Percentiles rank a stretch among this genome's conserved stretches.
Evolutionary conservation across 371 early-diverging fungal species (phyloP).

Genomic region (Mucor racemosus): DNA sequence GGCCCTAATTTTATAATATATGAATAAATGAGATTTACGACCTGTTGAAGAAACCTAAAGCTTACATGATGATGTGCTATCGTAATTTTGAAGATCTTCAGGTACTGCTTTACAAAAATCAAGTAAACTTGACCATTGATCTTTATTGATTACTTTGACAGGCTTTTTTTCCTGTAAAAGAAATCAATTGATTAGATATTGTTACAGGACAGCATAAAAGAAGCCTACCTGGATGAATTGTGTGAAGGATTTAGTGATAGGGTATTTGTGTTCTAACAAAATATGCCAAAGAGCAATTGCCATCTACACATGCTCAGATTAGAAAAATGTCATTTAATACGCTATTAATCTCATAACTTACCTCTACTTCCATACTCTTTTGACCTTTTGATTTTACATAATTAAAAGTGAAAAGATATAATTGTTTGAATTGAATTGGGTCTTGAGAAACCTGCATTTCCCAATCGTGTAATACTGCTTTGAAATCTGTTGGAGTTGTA

Average conservation of each 20-base stretch:
- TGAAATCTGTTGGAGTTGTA: background rate
- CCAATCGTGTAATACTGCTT: constrained; percentile 3
- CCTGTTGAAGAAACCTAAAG: background rate
- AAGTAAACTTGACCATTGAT: constrained; percentile 50
- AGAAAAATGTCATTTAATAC: no score
- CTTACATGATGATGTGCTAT: constrained; percentile 48
- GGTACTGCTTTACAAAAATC: constrained; percentile 44
- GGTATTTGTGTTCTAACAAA: constrained; percentile 29
- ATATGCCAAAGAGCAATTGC: constrained; percentile 46
- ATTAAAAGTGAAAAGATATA: constrained; percentile 41
- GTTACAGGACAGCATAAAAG: background rate
- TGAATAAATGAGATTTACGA: background rate
- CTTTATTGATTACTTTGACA: constrained; percentile 51
- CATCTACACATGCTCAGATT: constrained; percentile 20
- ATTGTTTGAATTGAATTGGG: constrained; percentile 25
- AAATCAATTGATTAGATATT: background rate
- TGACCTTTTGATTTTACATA: constrained; percentile 43
- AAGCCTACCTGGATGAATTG: constrained; percentile 36
- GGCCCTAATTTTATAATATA: constrained; percentile 34
- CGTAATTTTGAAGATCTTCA: constrained; percentile 36
- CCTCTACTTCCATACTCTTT: constrained; percentile 52
- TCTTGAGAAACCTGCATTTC: constrained; percentile 14
- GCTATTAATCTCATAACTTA: background rate
- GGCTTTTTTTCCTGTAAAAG: constrained; percentile 35
- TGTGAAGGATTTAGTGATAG: constrained; percentile 34